A percentile compares a stretch with the other conserved stretches of the same genome.
Evolutionary conservation across 305 asterid species (phyloP).

Genomic region (Fraxinus ornus): DNA sequence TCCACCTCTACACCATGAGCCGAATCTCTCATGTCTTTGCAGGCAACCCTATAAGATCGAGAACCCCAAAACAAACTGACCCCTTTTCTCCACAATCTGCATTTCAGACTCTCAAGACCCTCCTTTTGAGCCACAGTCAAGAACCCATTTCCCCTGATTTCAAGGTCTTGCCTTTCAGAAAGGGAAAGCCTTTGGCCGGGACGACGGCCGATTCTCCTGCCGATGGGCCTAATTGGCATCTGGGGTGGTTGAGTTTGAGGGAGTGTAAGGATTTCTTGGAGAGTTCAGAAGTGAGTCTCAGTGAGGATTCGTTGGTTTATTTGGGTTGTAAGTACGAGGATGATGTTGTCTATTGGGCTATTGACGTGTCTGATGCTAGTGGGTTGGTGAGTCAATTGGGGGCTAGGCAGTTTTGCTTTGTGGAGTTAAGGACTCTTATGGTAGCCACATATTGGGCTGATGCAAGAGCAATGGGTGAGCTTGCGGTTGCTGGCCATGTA

Average conservation of each 20-base stretch:
- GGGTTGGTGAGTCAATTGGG: constrained; percentile 61
- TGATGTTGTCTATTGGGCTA: constrained; percentile 82
- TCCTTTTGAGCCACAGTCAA: constrained; percentile 42
- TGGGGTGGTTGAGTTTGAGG: constrained; percentile 66
- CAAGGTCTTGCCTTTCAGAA: constrained; percentile 77
- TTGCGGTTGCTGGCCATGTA: constrained; percentile 92
- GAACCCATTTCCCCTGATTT: constrained; percentile 57
- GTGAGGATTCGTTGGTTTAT: constrained; percentile 70
- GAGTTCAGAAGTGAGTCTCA: constrained; percentile 51
- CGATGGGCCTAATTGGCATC: constrained; percentile 58
- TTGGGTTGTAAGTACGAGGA: constrained; percentile 64
- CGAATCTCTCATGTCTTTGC: constrained; percentile 67
- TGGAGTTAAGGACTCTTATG: constrained; percentile 93
- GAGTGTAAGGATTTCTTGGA: constrained; percentile 67
- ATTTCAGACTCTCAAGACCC: constrained; percentile 59
- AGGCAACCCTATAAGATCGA: constrained; percentile 61
- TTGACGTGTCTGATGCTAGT: constrained; percentile 76
- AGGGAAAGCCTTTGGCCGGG: constrained; percentile 82
- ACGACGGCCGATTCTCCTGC: constrained; percentile 26
- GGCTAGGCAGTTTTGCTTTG: constrained; percentile 61
- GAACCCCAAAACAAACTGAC: constrained; percentile 61
- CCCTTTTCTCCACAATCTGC: constrained; percentile 76
- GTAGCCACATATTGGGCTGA: constrained; percentile 97
- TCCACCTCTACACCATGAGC: constrained; percentile 32
- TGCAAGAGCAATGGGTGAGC: constrained; percentile 68